Conservation (phyloP, 306 rosid genomes). For the Gastrolobium bilobum region DNA sequence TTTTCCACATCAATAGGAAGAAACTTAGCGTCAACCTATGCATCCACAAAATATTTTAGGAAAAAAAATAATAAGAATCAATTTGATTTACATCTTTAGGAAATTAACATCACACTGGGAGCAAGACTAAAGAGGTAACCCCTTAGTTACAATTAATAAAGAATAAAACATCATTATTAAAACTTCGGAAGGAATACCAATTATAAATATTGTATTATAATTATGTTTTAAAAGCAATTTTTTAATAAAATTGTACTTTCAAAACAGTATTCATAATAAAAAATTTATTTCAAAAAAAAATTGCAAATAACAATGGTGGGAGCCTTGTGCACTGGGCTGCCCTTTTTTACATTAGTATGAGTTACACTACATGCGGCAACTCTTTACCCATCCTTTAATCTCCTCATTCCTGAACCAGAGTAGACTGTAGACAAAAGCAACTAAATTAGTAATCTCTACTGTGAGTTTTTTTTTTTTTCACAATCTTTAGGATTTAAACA, state of each 20-base stretch:
- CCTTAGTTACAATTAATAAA: not conserved
- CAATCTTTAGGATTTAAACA: slow-evolving; percentile 8
- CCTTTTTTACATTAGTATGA: not conserved
- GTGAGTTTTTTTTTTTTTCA: not conserved
- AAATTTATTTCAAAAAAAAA: not conserved
- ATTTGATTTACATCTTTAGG: not conserved
- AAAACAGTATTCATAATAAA: not conserved
- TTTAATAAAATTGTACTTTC: not conserved
- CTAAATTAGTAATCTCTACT: not conserved
- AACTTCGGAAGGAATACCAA: not conserved
- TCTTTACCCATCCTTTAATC: slow-evolving; percentile 5
- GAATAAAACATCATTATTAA: not conserved
- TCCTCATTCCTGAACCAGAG: slow-evolving; percentile 1
- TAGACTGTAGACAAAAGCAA: not conserved
- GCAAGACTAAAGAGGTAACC: slow-evolving; percentile 1
- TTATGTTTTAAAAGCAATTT: not conserved
- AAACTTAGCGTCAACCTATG: not conserved
- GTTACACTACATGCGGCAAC: not conserved
- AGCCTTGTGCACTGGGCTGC: not conserved
- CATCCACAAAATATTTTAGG: not conserved
- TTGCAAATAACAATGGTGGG: not conserved
- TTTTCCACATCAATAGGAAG: not conserved
- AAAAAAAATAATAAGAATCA: not conserved
- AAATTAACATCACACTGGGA: not conserved
- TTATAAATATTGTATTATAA: not conserved